Evolutionary conservation across 148 eudicot genomes (phyloP), one percentile per base, ranked within the genome.

Genomic region (Chenopodium quinoa): DNA sequence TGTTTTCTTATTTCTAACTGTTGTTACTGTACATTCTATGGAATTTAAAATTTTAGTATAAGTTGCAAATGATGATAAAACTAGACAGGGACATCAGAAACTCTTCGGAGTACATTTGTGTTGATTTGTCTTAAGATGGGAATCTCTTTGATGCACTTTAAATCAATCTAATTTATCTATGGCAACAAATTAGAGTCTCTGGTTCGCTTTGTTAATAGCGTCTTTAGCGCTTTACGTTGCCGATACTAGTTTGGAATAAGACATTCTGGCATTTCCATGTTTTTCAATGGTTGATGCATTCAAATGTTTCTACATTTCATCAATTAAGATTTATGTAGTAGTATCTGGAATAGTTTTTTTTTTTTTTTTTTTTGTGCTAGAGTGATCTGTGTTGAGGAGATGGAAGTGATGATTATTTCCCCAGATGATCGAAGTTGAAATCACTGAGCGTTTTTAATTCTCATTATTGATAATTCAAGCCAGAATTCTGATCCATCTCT

Each of bases 371-470:
- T 29, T 7, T 7, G 5, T 37, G 1, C 1, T 37, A 5, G 7
- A 37, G 7, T 37, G 7, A 37, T 37, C 0, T 2, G 47, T 6
- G 27, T 50, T 50, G 1, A 48, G 13, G 2, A 48, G 52, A 60
- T 83, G 86, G 86, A 83, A 34, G 29, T 86, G 88, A 83, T 78
- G 86, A 81, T 11, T 50, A 34, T 86, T 84, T 86, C 84, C 88
- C 88, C 84, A 83, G 78, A 81, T 86, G 88, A 83, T 65, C 86
- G 88, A 84, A 34, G 82, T 9, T 86, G 86, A 86, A 62, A 75
- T 81, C 20, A 84, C 83, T 75, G 84, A 75, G 89, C 89, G 54
- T 78, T 13, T 81, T 48, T 13, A 1, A 75, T 75, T 50, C 78
- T 81, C 85, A 54, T 34, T 48, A 5, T 14, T 7, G 88, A 86